These are phyloP conservation scores for Metrosideros polymorpha DNA, from an alignment of 441 rosid species.

Conservation along the genomic window DNA sequence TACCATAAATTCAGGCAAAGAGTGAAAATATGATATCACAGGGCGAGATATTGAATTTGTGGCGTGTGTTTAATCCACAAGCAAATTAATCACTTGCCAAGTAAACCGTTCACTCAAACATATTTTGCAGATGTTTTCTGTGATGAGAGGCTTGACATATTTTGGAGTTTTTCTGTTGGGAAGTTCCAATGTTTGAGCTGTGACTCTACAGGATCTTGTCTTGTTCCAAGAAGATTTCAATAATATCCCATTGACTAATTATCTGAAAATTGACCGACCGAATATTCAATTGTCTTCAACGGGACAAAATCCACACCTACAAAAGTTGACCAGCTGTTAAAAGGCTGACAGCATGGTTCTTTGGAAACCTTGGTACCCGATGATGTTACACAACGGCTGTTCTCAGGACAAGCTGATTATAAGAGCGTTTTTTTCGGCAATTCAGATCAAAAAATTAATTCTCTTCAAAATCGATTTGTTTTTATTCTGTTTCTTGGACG, in stretches of 20 bases:
- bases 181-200: not conserved
- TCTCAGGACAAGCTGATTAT: too few relatives aligned
- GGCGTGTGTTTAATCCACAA: accelerated
- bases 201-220: not conserved
- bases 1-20: too few relatives aligned
- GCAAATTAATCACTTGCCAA: not conserved
- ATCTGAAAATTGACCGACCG: not conserved
- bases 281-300: not conserved
- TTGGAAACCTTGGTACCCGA: not conserved
- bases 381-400: not conserved
- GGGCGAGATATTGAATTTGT: not conserved
- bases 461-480: too few relatives aligned
- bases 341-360: not conserved
- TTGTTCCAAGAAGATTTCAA: not conserved
- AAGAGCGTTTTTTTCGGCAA: too few relatives aligned
- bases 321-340: not conserved
- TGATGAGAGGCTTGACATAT: not conserved
- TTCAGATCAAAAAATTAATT: too few relatives aligned
- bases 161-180: not conserved
- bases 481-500: too few relatives aligned
- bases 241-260: not conserved
- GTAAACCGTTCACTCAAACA: not conserved
- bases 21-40: too few relatives aligned
- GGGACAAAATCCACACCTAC: not conserved
- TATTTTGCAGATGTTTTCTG: not conserved